Conservation (phyloP, 306 rosid species). For the Quercus agrifolia region DNA sequence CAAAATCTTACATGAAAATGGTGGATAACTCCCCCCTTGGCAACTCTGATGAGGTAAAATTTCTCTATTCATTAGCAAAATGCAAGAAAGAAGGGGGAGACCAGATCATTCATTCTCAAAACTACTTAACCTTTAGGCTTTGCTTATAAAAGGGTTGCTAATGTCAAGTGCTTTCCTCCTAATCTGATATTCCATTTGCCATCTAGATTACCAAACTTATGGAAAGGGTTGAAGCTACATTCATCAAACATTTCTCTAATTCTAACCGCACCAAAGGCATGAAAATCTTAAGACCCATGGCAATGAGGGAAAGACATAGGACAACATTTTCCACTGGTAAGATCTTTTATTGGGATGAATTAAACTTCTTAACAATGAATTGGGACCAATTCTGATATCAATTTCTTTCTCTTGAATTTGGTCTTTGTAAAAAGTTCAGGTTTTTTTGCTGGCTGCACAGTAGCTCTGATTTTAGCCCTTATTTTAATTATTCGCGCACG, state of each 20-base stretch:
- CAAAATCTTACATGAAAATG: constrained; percentile 62
- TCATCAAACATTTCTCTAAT: constrained; percentile 61
- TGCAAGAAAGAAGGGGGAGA: too few species aligned
- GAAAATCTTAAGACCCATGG: constrained; percentile 53
- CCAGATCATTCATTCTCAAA: too few species aligned
- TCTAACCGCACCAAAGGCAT: constrained; percentile 61
- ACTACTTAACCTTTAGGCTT: too few species aligned
- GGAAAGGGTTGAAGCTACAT: constrained; percentile 49
- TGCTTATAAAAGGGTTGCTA: too few species aligned
- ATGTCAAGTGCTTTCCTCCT: too few species aligned
- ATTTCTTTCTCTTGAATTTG: constrained; percentile 1
- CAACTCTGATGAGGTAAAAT: constrained; percentile 60
- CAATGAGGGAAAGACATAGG: constrained; percentile 56
- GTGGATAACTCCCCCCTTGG: constrained; percentile 65
- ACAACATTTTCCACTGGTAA: constrained; percentile 58
- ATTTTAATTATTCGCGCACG: too few species aligned
- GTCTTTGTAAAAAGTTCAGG: too few species aligned
- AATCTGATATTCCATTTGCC: not conserved
- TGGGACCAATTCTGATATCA: too few species aligned
- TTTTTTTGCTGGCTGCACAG: too few species aligned
- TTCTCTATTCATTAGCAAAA: not conserved
- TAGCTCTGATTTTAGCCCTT: too few species aligned
- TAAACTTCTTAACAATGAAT: too few species aligned
- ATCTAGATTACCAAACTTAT: constrained; percentile 36
- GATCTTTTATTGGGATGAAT: not conserved